These are phyloP conservation scores for Tarenaya hassleriana DNA, from an alignment of 345 rosid genomes.

Conservation along the genomic window DNA sequence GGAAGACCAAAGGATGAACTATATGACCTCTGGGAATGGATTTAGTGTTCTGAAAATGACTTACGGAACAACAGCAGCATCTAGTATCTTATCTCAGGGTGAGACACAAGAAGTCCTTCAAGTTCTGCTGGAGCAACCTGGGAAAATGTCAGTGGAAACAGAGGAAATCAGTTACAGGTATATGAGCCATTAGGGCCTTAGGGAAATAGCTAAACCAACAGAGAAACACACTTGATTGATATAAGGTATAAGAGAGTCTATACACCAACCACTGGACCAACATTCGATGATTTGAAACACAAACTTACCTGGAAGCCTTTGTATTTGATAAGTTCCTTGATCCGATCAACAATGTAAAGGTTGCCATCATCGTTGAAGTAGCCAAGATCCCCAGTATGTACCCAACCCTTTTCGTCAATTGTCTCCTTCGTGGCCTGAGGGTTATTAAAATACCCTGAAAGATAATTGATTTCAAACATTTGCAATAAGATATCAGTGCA, in stretches of 20 bases:
- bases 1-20: no score
- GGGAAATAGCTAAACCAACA: no score
- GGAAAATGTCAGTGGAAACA: constrained; percentile 20
- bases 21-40: no score
- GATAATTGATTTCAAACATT: no score
- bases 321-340: constrained; percentile 91
- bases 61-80: constrained; percentile 88
- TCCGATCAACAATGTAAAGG: constrained; percentile 74
- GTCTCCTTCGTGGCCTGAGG: constrained; percentile 70
- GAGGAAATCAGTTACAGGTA: background rate
- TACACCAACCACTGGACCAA: background rate
- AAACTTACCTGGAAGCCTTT: constrained; percentile 82
- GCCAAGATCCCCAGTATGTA: constrained; percentile 92
- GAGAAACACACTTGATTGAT: no score
- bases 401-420: constrained; percentile 79
- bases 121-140: constrained; percentile 95
- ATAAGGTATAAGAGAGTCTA: background rate
- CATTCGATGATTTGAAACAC: background rate
- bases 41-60: constrained; percentile 14
- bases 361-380: constrained; percentile 81
- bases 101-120: constrained; percentile 70
- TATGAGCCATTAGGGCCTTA: no score
- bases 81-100: no score
- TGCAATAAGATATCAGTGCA: no score
- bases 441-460: constrained; percentile 68